Evolutionary conservation across 2,329 filamentous ascomycete genomes (phyloP).

Genomic region (Venturia effusa): DNA sequence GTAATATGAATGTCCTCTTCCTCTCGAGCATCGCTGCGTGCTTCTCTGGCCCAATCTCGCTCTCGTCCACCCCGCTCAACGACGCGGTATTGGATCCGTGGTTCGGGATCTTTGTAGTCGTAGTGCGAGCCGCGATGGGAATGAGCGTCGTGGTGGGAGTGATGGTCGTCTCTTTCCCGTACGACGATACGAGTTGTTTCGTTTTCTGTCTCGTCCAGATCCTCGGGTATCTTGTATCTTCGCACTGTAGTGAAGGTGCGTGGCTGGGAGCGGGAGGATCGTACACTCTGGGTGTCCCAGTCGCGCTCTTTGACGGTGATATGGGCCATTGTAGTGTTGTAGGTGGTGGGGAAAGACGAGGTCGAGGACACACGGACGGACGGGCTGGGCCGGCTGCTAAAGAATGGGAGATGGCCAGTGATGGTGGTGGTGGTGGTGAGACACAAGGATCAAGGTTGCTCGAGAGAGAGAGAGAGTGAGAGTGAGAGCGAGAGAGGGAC

Average conservation of each 20-base stretch:
- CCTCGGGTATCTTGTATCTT: constrained; percentile 46
- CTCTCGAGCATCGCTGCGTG: not conserved
- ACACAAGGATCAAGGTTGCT: no score
- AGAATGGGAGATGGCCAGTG: not conserved
- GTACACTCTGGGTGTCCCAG: constrained; percentile 27
- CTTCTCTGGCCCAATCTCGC: not conserved
- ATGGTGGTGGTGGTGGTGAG: no score
- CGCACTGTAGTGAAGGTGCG: constrained; percentile 44
- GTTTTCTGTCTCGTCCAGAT: constrained; percentile 26
- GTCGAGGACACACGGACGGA: not conserved
- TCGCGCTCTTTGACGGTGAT: constrained; percentile 20
- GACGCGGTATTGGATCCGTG: constrained; percentile 20
- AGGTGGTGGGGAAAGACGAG: not conserved
- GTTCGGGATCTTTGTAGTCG: constrained; percentile 2
- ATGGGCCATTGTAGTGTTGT: not conserved
- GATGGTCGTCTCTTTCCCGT: constrained; percentile 12
- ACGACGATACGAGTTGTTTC: constrained; percentile 40
- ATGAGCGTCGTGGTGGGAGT: not conserved
- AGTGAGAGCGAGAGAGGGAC: no score
- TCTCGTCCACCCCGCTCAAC: constrained; percentile 21
- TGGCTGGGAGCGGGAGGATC: constrained; percentile 25
- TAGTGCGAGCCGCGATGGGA: not conserved
- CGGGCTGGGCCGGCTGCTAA: no score
- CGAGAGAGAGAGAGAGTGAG: no score
- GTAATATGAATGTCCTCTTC: constrained; percentile 3